phyloP scores from a whole-genome alignment of 73 alveolate species.

The Urostyla sp. region DNA sequence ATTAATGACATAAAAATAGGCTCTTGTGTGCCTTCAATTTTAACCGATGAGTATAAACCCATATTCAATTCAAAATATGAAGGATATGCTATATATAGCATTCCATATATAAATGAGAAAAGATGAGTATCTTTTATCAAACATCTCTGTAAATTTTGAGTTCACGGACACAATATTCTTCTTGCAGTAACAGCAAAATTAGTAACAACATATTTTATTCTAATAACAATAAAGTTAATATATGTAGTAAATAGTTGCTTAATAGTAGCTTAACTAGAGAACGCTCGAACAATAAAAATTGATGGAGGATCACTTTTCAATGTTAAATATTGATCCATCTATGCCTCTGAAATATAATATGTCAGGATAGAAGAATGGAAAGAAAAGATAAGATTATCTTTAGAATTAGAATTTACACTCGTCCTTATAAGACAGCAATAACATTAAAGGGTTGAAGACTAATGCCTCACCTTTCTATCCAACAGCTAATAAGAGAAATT shows the following conservation, averaged over 20 bases:
- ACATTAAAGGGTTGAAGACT: conserved; percentile 7
- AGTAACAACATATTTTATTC: not conserved
- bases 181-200: not conserved
- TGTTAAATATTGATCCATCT: not conserved
- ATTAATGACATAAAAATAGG: not conserved
- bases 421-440: too few species aligned
- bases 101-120: conserved; percentile 18
- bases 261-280: not conserved
- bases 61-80: not conserved
- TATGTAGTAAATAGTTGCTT: not conserved
- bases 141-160: not conserved
- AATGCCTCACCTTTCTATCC: conserved; percentile 32
- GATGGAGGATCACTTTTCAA: not conserved
- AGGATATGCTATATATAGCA: not conserved
- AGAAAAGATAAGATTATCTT: too few species aligned
- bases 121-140: conserved; percentile 17
- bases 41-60: not conserved
- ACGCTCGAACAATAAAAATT: not conserved
- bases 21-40: conserved; percentile 20
- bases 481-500: not conserved
- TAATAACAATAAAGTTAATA: not conserved
- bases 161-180: conserved; percentile 13
- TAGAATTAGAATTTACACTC: too few species aligned
- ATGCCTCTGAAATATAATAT: not conserved
- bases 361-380: too few species aligned